Conservation (phyloP, 441 rosid genomes). For the Brassica balearica region DNA sequence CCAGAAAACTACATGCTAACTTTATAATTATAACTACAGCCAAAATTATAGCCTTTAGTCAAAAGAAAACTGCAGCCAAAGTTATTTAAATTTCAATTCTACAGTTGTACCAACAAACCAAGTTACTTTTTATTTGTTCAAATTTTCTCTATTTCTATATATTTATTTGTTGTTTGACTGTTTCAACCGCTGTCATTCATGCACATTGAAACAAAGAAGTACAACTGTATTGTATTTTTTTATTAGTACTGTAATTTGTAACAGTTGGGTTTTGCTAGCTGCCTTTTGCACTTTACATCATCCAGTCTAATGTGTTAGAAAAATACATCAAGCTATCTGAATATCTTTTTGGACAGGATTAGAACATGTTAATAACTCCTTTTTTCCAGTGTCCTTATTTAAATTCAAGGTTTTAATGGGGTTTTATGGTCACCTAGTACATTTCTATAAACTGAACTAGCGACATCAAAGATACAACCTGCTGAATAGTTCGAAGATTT, state of each 20-base stretch:
- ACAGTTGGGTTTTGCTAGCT: conserved; percentile 8
- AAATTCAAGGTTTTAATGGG: not conserved
- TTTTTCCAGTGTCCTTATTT: not conserved
- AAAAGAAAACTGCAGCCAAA: too few relatives aligned
- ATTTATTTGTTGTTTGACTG: not conserved
- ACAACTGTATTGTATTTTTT: not conserved
- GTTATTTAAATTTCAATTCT: too few relatives aligned
- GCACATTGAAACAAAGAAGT: not conserved
- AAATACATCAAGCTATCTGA: not conserved
- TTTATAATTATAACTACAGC: not conserved
- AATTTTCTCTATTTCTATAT: not conserved
- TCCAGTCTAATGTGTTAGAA: not conserved
- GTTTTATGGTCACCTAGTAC: not conserved
- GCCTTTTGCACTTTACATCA: not conserved
- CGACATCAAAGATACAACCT: not conserved
- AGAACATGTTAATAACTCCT: not conserved
- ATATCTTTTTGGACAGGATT: not conserved
- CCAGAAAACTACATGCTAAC: not conserved
- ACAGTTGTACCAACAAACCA: too few relatives aligned
- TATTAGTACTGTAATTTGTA: not conserved
- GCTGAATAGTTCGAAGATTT: not conserved
- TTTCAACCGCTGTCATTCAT: not conserved
- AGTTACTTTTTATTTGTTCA: too few relatives aligned
- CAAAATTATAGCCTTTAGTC: too few relatives aligned
- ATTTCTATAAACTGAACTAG: not conserved